Conservation (phyloP, 2,329 filamentous ascomycete species). For the Juglanconis oblonga region DNA sequence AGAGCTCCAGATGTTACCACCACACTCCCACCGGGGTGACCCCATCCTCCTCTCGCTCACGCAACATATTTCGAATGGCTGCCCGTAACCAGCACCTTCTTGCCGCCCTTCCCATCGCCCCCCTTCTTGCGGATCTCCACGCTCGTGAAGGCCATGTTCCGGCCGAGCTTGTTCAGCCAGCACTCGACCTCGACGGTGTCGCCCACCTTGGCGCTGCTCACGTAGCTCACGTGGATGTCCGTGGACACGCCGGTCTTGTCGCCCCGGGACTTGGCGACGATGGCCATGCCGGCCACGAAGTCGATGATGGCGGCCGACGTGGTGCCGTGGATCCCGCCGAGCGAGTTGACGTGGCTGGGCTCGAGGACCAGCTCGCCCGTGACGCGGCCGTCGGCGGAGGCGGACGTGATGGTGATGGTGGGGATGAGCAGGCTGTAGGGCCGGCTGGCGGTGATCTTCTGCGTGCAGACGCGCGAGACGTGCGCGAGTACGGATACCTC, state of each 20-base stretch:
- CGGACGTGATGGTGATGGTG: conserved; percentile 41
- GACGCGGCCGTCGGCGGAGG: conserved; percentile 42
- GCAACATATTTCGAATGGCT: conserved; percentile 21
- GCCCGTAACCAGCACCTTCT: conserved; percentile 18
- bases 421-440: conserved; percentile 54
- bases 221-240: conserved; percentile 73
- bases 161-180: conserved; percentile 63
- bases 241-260: conserved; percentile 66
- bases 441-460: conserved; percentile 42
- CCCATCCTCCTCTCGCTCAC: too few species aligned
- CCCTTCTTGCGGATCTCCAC: conserved; percentile 61
- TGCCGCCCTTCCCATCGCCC: conserved; percentile 8
- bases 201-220: conserved; percentile 59
- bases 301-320: conserved; percentile 70
- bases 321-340: conserved; percentile 66
- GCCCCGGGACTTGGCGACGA: conserved; percentile 61
- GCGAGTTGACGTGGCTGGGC: conserved; percentile 63
- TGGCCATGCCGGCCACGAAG: conserved; percentile 70
- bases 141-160: conserved; percentile 65
- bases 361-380: conserved; percentile 46
- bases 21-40: too few species aligned
- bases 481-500: conserved; percentile 21
- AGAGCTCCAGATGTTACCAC: too few species aligned
- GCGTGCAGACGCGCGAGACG: conserved; percentile 30
- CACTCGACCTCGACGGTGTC: conserved; percentile 69